Conservation (phyloP, 352 stramenopile genomes). For the Phytopythium chamaehyphon region DNA sequence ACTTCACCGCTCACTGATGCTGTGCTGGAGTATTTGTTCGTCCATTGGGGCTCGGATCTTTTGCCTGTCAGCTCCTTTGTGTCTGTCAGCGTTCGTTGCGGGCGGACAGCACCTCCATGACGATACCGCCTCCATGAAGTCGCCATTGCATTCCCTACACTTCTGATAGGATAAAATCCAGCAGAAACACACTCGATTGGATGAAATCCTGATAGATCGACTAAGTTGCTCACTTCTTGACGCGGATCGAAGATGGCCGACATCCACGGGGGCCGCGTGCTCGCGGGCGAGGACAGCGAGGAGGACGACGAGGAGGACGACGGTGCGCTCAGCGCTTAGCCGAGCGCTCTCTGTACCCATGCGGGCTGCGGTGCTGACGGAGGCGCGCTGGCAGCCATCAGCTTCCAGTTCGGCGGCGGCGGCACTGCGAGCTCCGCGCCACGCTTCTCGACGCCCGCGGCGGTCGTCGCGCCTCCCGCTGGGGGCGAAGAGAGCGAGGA, state of each 20-base stretch:
- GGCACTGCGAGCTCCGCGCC: conserved; percentile 10
- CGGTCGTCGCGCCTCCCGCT: conserved; percentile 14
- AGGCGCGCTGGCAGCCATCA: conserved; percentile 25
- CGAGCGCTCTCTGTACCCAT: too few relatives aligned
- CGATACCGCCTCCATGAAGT: neutral
- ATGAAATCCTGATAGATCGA: too few relatives aligned
- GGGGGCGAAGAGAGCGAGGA: conserved; percentile 13
- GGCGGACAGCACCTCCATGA: too few relatives aligned
- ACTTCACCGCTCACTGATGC: too few relatives aligned
- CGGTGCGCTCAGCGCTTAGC: conserved; percentile 18
- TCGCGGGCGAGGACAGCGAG: conserved; percentile 77
- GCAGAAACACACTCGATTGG: neutral
- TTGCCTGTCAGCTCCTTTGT: too few relatives aligned
- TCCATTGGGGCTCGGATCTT: too few relatives aligned
- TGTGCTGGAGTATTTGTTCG: too few relatives aligned
- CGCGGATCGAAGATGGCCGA: conserved; percentile 28
- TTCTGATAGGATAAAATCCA: conserved; percentile 17
- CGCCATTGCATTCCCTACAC: too few relatives aligned
- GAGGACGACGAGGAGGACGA: conserved; percentile 72
- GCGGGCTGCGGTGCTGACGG: neutral
- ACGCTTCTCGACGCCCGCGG: conserved; percentile 23
- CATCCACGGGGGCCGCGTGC: conserved; percentile 58
- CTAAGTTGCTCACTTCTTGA: neutral
- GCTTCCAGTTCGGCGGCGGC: conserved; percentile 41
- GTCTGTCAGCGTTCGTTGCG: too few relatives aligned